These are phyloP conservation scores for Aphanomyces astaci DNA, from an alignment of 352 stramenopile genomes.

Conservation along the genomic window DNA sequence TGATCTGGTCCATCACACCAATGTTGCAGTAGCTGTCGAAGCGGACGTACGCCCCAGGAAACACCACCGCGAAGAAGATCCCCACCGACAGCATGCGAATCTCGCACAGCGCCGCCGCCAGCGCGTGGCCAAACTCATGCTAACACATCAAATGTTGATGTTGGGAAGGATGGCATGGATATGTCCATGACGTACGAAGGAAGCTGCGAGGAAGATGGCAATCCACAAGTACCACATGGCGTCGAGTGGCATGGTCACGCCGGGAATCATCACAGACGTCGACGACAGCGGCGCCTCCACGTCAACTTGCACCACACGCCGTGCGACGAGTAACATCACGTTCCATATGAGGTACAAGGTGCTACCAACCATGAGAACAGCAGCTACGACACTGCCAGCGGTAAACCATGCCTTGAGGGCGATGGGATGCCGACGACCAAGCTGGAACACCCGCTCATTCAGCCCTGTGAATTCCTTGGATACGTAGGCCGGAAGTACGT, in stretches of 20 bases:
- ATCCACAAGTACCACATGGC: constrained; percentile 16
- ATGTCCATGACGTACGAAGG: constrained; percentile 1
- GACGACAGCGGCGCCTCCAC: constrained; percentile 11
- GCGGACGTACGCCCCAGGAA: constrained; percentile 20
- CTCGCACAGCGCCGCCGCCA: constrained; percentile 19
- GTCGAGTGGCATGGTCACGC: constrained; percentile 19
- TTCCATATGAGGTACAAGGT: constrained; percentile 17
- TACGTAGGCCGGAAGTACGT: constrained; percentile 8
- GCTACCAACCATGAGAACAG: neutral
- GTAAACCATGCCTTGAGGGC: constrained; percentile 18
- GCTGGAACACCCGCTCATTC: constrained; percentile 14
- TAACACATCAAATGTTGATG: constrained; percentile 10
- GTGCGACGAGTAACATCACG: constrained; percentile 1
- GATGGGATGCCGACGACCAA: constrained; percentile 7
- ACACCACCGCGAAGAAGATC: constrained; percentile 20
- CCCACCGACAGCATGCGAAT: constrained; percentile 21
- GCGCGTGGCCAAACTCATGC: constrained; percentile 23
- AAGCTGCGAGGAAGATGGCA: constrained; percentile 13
- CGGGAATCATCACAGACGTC: constrained; percentile 19
- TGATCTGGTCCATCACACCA: constrained; percentile 17
- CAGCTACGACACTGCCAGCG: constrained; percentile 10
- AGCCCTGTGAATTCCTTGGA: constrained; percentile 7
- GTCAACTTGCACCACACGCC: neutral
- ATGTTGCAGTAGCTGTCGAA: constrained; percentile 25
- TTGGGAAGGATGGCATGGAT: too few species aligned